Conservation (phyloP, 2,329 filamentous ascomycete genomes). For the Thermomyces lanuginosus region DNA sequence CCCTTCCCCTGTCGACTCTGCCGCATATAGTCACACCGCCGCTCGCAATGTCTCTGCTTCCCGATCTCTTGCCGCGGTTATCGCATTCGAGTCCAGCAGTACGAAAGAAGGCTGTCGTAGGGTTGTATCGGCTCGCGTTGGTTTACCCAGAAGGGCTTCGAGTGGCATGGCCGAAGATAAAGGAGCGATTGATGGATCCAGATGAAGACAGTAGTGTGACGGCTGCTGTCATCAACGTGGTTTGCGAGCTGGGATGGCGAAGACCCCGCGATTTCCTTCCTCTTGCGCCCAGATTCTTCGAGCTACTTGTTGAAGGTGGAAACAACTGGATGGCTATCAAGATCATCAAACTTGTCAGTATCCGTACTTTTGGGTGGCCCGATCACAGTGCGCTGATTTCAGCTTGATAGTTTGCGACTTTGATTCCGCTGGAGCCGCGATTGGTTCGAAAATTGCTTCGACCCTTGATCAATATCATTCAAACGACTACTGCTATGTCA, state of each 20-base stretch:
- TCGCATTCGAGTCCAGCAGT: slow-evolving; percentile 73
- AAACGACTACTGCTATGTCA: slow-evolving; percentile 95
- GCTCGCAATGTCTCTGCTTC: slow-evolving; percentile 73
- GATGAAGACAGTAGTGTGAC: slow-evolving; percentile 85
- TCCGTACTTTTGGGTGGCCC: neutral
- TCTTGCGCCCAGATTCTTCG: slow-evolving; percentile 78
- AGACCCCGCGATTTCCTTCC: slow-evolving; percentile 87
- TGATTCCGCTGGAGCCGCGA: slow-evolving; percentile 83
- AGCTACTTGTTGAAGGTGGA: slow-evolving; percentile 73
- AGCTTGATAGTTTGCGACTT: slow-evolving; percentile 61
- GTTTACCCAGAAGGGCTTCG: slow-evolving; percentile 93
- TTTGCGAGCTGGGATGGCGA: slow-evolving; percentile 90
- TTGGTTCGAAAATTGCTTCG: slow-evolving; percentile 81
- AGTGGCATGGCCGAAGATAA: slow-evolving; percentile 92
- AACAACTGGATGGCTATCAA: slow-evolving; percentile 99
- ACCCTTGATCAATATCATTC: slow-evolving; percentile 80
- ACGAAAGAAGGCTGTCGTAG: slow-evolving; percentile 90
- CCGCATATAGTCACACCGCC: slow-evolving; percentile 89
- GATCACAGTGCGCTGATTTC: slow-evolving; percentile 16
- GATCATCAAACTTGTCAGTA: slow-evolving; percentile 75
- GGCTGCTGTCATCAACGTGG: slow-evolving; percentile 87
- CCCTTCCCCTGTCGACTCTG: slow-evolving; percentile 74
- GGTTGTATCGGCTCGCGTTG: slow-evolving; percentile 77
- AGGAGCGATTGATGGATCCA: slow-evolving; percentile 80
- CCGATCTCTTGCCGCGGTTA: slow-evolving; percentile 71